phyloP scores from a whole-genome alignment of 192 early-diverging fungal species.

The Podila clonocystis region DNA sequence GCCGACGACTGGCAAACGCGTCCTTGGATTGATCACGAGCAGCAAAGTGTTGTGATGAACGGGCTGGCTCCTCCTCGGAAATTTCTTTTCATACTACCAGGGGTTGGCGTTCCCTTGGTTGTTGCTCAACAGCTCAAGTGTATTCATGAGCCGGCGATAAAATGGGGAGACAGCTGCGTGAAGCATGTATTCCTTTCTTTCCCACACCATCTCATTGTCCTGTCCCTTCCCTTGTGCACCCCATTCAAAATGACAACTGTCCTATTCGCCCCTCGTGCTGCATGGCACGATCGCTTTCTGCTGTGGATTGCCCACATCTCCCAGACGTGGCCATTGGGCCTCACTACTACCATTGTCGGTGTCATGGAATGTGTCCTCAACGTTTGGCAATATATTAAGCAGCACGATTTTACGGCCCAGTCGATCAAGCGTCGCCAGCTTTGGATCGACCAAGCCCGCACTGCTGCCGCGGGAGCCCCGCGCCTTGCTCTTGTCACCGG shows the following conservation, averaged over 20 bases:
- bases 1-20: too few species aligned
- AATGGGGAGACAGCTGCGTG: too few species aligned
- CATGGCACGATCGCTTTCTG: constrained; percentile 34
- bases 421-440: constrained; percentile 20
- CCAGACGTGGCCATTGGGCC: constrained; percentile 14
- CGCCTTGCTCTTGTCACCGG: constrained; percentile 44
- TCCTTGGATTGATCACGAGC: too few species aligned
- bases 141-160: too few species aligned
- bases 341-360: constrained; percentile 37
- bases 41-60: too few species aligned
- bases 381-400: constrained; percentile 28
- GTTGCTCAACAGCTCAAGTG: too few species aligned
- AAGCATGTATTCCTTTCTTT: not conserved
- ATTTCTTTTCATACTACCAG: too few species aligned
- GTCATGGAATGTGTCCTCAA: constrained; percentile 44
- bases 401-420: constrained; percentile 22
- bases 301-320: constrained; percentile 20
- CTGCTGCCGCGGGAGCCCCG: not conserved
- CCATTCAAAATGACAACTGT: constrained; percentile 10
- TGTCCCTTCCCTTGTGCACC: not conserved
- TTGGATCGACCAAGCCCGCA: constrained; percentile 36
- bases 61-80: too few species aligned
- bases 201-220: not conserved
- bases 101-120: too few species aligned
- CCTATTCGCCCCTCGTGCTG: constrained; percentile 30